Base-by-base conservation (phyloP, 352 stramenopile species). In the Phytophthora sojae region DNA sequence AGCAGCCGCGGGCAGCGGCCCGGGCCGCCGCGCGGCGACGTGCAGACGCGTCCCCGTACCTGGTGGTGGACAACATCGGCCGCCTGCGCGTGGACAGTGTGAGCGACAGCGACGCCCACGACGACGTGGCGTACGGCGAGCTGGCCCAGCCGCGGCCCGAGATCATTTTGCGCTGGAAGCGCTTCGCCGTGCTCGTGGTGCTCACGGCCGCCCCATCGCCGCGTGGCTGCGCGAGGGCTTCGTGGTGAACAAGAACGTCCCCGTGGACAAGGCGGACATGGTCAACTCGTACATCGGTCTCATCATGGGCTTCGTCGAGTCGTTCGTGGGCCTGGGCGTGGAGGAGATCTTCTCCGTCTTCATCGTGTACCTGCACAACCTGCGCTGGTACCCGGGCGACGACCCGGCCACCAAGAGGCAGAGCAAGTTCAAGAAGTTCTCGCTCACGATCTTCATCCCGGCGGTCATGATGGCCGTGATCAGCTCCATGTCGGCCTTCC, bases 301-400 rank as follows among this genome's bases (percentile, higher is more conserved):
- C 44, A 69, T 86, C 52, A 90, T 90, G 82, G 82, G 80, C 58
- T 86, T 90, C 53, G 61, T 84, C 57, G 82, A 90, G 70, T 80
- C 78, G 21, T 52, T 83, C 26, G 62, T 90, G 42, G 77, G 77
- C 9, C 68, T 84, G 17, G 72, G 80, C 23, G 67, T 90, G 4
- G 76, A 80, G 32, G 73, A 88, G 26, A 71, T 90, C 21, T 85
- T 90, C 56, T 76, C 82, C 3, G 80, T 88, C 9, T 90, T 87
- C 53, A 77, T 86, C 45, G 82, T 90, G 23, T 90, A 90, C 52
- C 64, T 88, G 49, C 82, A 90, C 64, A 90, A 90, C 55, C 53
- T 87, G 42, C 72, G 82, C 57, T 90, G 82, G 82, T 88, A 80
- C 26, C 74, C 72, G 7, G 61, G 70, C 12, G 80, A 90, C 47